Evolutionary conservation across 208 protist genomes (phyloP), one percentile per base, ranked within the genome.

Genomic region (Crithidia brevicula): DNA sequence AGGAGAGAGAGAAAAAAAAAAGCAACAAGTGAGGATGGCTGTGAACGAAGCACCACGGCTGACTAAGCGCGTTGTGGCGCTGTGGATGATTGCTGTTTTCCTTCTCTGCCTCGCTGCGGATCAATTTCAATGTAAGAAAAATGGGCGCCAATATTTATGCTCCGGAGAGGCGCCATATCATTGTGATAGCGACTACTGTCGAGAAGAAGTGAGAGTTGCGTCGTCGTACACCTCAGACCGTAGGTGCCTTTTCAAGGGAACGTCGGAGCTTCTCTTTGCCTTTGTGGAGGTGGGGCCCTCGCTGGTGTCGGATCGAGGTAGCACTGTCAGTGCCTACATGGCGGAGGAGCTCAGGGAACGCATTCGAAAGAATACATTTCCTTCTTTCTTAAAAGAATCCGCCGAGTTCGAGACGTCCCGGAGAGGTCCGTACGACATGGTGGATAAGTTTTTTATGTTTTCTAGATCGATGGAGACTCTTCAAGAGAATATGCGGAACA

Each of bases 11-110:
- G n/a, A n/a, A n/a, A n/a, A n/a, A n/a, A n/a, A n/a, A n/a, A n/a
- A n/a, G n/a, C n/a, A 38, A 16, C 1, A 18, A 47, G 33, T n/a
- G 25, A n/a, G 3, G 15, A 80, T 76, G 57, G 11, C 33, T 7
- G 27, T 77, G 9, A 72, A 74, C 27, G 82, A 88, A 58, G 74
- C 78, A 2, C 74, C 74, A 47, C 62, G 68, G 53, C 59, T 83
- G 18, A 84, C 78, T 27, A 46, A 47, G 46, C 50, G 71, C 16
- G 47, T 82, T 28, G 72, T 78, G 52, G 33, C 60, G 33, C 31
- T 76, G 11, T 47, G 74, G 13, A 76, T 78, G 70, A 4, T 78
- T 9, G 65, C n/a, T 9, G 51, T 79, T 5, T 70, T 80, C 50
- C 8, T 76, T 25, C 22, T 88, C 11, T 84, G 78, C 53, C 40